Base-by-base conservation (phyloP, 192 early-diverging fungal genomes). In the Rhizoclosmatium sp. region DNA sequence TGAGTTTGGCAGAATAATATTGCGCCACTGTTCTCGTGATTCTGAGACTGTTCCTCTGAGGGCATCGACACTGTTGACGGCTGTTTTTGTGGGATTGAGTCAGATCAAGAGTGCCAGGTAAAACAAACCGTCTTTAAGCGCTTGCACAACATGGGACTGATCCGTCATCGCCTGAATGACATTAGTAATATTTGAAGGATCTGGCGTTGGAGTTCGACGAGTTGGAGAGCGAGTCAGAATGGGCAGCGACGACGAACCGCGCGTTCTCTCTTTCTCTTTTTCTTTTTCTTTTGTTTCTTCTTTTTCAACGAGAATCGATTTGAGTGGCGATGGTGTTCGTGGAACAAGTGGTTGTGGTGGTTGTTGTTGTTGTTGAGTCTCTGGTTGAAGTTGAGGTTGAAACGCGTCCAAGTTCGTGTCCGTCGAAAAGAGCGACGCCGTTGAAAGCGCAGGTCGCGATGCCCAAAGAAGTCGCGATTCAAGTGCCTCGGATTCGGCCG, bases 71-170 rank as follows among this genome's bases (percentile, higher is more conserved):
- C 48, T 49, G 12, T 16, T 10, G 14, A 71, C 69, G 21, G 69
- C 69, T 71, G 69, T 19, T 19, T 31, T 31, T 31, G 31, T 31
- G 61, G 14, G n/a, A 39, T 68, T 16, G 21, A 46, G 21, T 47
- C 42, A 46, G 44, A 40, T 68, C 1, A 21, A n/a, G 44, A 46
- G 12, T 16, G 9, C 9, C 23, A 14, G 23, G 9, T 0, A 68
- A 10, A 68, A 5, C 65, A 12, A 39, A 71, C 69, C 69, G 12
- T 71, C 69, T 41, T 71, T 71, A 40, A 71, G 40, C 12, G 69
- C 69, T 31, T 71, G 69, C 9, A 71, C 69, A 16, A 49, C 47
- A 2, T 31, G 69, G 3, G 1, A 23, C 39, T 71, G 69, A 45
- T 71, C 69, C 10, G 69, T 39, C 51, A 71, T 56, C 1, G 69